These are phyloP conservation scores for Symbiodinium natans DNA, from an alignment of 73 alveolate species.

Conservation along the genomic window DNA sequence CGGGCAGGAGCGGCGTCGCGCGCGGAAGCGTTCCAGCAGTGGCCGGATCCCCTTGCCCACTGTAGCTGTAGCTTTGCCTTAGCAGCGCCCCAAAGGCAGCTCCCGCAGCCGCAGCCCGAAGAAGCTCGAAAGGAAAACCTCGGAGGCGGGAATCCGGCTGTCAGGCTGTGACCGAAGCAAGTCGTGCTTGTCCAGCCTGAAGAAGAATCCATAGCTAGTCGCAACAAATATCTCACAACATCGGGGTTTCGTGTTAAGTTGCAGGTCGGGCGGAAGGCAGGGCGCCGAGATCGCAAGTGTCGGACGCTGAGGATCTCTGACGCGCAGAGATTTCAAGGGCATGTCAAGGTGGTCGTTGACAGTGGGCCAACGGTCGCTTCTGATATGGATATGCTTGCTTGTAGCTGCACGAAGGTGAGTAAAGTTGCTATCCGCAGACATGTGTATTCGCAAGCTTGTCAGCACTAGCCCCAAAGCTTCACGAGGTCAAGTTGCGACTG, in stretches of 20 bases:
- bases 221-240: too few relatives aligned
- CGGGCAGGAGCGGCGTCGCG: not conserved
- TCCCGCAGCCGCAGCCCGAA: constrained; percentile 9
- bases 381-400: too few relatives aligned
- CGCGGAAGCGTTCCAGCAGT: not conserved
- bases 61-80: too few relatives aligned
- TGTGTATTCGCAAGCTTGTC: too few relatives aligned
- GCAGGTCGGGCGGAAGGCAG: not conserved
- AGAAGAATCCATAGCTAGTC: too few relatives aligned
- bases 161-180: too few relatives aligned
- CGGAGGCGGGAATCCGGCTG: too few relatives aligned
- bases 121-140: not conserved
- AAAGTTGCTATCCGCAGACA: not conserved
- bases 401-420: too few relatives aligned
- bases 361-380: not conserved
- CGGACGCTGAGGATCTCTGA: not conserved
- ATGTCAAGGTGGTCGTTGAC: not conserved
- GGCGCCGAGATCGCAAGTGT: constrained; percentile 10
- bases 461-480: too few relatives aligned
- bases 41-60: not conserved
- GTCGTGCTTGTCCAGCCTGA: too few relatives aligned
- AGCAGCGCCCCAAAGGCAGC: not conserved
- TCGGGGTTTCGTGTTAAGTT: too few relatives aligned
- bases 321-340: not conserved
- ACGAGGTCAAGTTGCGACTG: not conserved